Base-by-base conservation (phyloP, 257 asterid species). In the Fraxinus cuspidata region DNA sequence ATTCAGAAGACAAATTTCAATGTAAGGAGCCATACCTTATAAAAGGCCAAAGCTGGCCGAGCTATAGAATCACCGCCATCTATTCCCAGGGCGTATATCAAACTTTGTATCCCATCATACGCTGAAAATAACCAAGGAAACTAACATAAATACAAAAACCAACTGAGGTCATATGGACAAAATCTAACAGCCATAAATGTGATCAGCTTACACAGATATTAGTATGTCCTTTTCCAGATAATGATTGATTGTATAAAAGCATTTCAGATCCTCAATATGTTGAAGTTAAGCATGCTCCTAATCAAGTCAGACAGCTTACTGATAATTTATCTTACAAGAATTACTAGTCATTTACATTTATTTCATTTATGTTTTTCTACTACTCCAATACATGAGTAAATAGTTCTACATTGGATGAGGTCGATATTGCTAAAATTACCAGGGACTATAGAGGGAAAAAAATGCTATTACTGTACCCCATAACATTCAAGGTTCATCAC, bases 61-160 rank as follows among this genome's bases (percentile, higher is more conserved):
- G 86, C 76, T 71, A 88, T 87, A 40, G 89, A 87, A 65, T 80
- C 90, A 82, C 96, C 94, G 70, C 97, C 97, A 72, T 91, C 93
- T 34, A 90, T 87, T 29, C 74, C 87, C 75, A 90, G 79, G 64
- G 87, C 88, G 85, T 69, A 63, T 47, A 87, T 79, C 77, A 89
- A 78, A 60, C 74, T 10, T 0, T 75, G 53, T 75, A 92, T 86
- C 77, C 91, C 93, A 27, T 80, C 44, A 60, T 65, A 35, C 15
- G 96, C 97, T 89, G 83, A 85, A 87, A 81, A 60, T 74, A 29
- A 74, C 67, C 67, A 73, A 76, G 75, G 64, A 51, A 28, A n/a
- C 78, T 56, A 7, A 51, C n/a, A 47, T 53, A 40, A 58, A 60
- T 25, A 19, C 73, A 71, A 68, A 74, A 47, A 60, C 49, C 37